These are phyloP conservation scores for Colletotrichum spinosum DNA, from an alignment of 2,329 filamentous ascomycete species.

Conservation along the genomic window DNA sequence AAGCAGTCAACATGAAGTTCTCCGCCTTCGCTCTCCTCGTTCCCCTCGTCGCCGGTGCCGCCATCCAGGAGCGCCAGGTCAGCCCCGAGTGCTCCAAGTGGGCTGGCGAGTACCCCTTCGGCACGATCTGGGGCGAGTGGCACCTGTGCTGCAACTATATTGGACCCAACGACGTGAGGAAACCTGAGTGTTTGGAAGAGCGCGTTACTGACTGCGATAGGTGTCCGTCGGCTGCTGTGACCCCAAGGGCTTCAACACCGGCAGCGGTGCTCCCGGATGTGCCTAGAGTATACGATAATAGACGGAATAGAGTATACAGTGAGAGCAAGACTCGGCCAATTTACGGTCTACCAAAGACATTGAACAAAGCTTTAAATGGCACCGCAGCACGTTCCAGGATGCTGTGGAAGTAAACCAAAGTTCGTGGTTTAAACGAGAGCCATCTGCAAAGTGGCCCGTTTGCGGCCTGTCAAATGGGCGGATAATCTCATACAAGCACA, in stretches of 20 bases:
- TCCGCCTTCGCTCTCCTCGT: neutral
- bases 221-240: slow-evolving; percentile 16
- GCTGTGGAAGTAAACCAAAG: no score
- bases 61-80: slow-evolving; percentile 18
- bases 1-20: neutral
- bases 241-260: slow-evolving; percentile 2
- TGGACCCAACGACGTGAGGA: neutral
- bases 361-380: no score
- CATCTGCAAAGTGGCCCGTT: no score
- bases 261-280: slow-evolving; percentile 11
- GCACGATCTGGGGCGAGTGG: neutral
- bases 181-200: neutral
- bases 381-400: no score
- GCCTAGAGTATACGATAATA: neutral
- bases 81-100: slow-evolving; percentile 17
- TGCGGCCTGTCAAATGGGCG: no score
- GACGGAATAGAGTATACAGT: neutral
- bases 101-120: neutral
- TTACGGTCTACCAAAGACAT: no score
- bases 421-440: no score
- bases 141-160: slow-evolving; percentile 2
- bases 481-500: no score
- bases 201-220: neutral
- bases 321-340: neutral
- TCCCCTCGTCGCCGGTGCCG: slow-evolving; percentile 11